Percentiles rank a stretch among this genome's conserved stretches.
Evolutionary conservation across 192 early-diverging fungal genomes (phyloP).

Genomic region (Mortierella hygrophila): DNA sequence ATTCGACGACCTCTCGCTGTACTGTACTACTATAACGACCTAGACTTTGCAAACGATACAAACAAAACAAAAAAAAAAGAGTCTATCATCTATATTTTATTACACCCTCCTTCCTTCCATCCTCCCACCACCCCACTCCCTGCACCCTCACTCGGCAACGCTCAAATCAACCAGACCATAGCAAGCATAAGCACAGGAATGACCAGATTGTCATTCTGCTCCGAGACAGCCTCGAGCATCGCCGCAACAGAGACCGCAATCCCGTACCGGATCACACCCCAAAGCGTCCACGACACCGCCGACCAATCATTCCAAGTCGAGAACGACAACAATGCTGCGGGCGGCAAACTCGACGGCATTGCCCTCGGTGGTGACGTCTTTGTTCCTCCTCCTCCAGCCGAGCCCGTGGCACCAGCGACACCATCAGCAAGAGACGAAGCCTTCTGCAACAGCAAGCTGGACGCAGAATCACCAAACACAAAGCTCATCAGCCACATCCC

Average conservation of each 20-base stretch:
- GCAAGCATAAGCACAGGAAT: constrained; percentile 85
- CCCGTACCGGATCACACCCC: constrained; percentile 40
- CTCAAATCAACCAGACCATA: constrained; percentile 53
- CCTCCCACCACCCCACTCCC: not conserved
- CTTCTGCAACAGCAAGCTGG: not conserved
- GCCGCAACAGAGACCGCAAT: constrained; percentile 60
- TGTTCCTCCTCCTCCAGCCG: not conserved
- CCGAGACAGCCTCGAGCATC: constrained; percentile 87
- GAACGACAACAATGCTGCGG: constrained; percentile 31
- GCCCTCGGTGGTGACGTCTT: not conserved
- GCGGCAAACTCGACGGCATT: constrained; percentile 21
- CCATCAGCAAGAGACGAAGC: not conserved
- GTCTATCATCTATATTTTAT: not conserved
- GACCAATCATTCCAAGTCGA: constrained; percentile 45
- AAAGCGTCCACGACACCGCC: constrained; percentile 37
- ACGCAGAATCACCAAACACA: constrained; percentile 31
- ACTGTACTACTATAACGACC: too few species aligned
- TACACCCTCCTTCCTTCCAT: not conserved
- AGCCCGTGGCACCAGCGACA: not conserved
- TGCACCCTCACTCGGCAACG: not conserved
- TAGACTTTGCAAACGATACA: not conserved
- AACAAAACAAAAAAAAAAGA: not conserved
- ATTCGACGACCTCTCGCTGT: too few species aligned
- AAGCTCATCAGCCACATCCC: constrained; percentile 54
- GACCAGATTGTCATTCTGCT: constrained; percentile 96